A percentile compares a stretch with the other conserved stretches of the same genome.
Evolutionary conservation across 495 filamentous ascomycete genomes (phyloP).

Genomic region (Xylaria nigripes): DNA sequence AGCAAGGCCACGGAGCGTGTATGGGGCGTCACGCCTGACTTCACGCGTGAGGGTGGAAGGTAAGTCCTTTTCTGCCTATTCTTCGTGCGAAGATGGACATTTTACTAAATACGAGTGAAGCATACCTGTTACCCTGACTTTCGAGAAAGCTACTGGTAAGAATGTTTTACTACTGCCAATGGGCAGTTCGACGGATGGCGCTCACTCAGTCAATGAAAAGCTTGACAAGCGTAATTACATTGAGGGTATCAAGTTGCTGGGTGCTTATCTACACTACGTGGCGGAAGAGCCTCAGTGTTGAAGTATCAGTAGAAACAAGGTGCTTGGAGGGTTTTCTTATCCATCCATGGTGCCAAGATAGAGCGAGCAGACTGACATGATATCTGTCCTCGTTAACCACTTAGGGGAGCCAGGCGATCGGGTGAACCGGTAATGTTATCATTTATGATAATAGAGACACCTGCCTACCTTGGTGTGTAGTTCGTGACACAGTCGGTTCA

Average conservation of each 20-base stretch:
- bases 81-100: background rate
- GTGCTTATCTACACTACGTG: conserved; percentile 94
- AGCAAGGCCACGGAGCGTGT: conserved; percentile 88
- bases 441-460: background rate
- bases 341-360: too few species aligned
- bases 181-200: conserved; percentile 93
- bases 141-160: conserved; percentile 97
- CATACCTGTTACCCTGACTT: conserved; percentile 93
- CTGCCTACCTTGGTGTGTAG: background rate
- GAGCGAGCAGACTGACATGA: too few species aligned
- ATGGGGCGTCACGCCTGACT: conserved; percentile 84
- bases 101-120: conserved; percentile 32
- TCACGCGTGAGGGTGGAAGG: conserved; percentile 93
- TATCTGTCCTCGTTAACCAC: background rate
- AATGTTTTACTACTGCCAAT: conserved; percentile 93
- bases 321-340: background rate
- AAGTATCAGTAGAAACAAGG: background rate
- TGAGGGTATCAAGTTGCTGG: conserved; percentile 92
- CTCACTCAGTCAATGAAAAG: conserved; percentile 97
- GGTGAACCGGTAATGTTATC: background rate
- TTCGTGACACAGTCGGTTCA: background rate
- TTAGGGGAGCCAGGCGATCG: background rate
- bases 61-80: conserved; percentile 31
- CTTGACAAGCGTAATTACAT: conserved; percentile 95
- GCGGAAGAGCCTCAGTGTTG: conserved; percentile 68